Conservation (phyloP, 352 stramenopile species). For the Pythium aquatile region DNA sequence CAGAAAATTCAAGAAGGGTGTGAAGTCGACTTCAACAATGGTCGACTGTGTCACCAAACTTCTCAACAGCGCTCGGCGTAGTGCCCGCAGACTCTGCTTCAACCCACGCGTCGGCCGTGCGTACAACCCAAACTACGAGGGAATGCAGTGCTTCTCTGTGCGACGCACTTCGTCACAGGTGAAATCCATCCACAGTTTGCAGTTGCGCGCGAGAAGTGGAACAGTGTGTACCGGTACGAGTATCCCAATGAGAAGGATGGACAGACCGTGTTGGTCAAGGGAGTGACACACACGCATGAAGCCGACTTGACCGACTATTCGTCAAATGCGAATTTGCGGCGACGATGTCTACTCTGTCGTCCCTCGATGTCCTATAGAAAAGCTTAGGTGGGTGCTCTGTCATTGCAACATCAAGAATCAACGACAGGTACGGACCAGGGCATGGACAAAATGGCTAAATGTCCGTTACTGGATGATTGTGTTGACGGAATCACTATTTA, state of each 20-base stretch:
- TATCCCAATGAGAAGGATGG: neutral
- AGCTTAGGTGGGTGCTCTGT: neutral
- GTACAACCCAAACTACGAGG: conserved; percentile 24
- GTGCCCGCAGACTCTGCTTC: conserved; percentile 1
- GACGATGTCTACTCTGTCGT: conserved; percentile 5
- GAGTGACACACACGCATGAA: neutral
- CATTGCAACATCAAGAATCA: neutral
- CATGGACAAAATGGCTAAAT: no score
- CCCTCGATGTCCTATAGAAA: conserved; percentile 5
- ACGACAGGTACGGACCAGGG: neutral
- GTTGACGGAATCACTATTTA: no score
- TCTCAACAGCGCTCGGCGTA: conserved; percentile 9
- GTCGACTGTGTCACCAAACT: conserved; percentile 7
- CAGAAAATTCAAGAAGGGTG: conserved; percentile 27
- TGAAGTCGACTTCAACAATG: conserved; percentile 10
- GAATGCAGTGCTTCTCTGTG: conserved; percentile 13
- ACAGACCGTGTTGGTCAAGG: neutral
- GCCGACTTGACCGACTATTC: neutral
- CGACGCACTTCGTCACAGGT: conserved; percentile 24
- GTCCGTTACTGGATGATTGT: no score
- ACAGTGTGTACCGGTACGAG: conserved; percentile 16
- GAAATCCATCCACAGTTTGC: conserved; percentile 24
- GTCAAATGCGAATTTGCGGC: conserved; percentile 4
- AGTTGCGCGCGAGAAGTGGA: conserved; percentile 2
- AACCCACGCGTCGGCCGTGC: neutral